These are phyloP conservation scores for Scutellaria galericulata DNA, from an alignment of 257 asterid species.

Conservation along the genomic window DNA sequence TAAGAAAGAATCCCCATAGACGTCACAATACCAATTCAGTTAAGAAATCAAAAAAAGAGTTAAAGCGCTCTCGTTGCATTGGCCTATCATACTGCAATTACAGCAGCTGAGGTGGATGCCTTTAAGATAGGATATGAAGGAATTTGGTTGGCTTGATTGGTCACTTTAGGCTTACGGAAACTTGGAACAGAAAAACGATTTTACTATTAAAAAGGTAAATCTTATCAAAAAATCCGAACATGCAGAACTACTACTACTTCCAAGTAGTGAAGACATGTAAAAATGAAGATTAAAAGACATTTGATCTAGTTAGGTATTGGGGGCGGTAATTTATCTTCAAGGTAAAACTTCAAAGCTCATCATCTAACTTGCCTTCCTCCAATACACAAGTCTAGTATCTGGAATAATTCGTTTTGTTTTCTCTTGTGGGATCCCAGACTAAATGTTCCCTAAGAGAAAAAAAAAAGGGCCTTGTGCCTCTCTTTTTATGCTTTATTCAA, in stretches of 20 bases:
- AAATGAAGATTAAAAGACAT: not conserved
- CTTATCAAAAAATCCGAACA: not conserved
- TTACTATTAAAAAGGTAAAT: not conserved
- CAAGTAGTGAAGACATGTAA: not conserved
- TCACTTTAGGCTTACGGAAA: not conserved
- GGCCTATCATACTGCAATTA: not conserved
- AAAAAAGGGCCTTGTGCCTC: too few relatives aligned
- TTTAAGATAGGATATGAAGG: not conserved
- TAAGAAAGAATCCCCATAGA: not conserved
- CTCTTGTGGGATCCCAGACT: too few relatives aligned
- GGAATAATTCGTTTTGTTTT: too few relatives aligned
- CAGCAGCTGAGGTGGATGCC: not conserved
- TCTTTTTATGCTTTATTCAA: too few relatives aligned
- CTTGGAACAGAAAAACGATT: not conserved
- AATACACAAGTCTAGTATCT: too few relatives aligned
- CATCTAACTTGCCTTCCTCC: not conserved
- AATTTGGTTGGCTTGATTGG: not conserved
- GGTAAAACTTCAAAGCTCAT: not conserved
- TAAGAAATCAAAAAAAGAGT: not conserved
- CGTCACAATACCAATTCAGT: not conserved
- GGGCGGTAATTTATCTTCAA: constrained; percentile 7
- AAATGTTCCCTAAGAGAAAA: too few relatives aligned
- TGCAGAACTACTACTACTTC: not conserved
- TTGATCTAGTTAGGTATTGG: not conserved
- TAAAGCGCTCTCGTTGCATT: not conserved